Base-by-base conservation (phyloP, 805 yeast species). In the Blastobotrys robertii region DNA sequence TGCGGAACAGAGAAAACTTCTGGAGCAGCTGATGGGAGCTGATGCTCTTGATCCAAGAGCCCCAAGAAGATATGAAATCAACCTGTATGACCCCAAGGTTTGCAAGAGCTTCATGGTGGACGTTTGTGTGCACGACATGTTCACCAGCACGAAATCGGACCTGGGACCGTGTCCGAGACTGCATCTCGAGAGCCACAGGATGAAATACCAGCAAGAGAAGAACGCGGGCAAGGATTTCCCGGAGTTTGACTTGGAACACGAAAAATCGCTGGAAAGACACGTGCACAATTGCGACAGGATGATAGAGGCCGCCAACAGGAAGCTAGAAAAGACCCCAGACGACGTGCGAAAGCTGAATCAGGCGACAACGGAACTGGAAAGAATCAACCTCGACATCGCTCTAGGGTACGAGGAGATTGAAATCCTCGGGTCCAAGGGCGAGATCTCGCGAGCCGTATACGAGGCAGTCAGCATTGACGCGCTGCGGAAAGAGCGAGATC, bases 41-140 rank as follows among this genome's bases (percentile, higher is more conserved):
- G 54, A 59, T 52, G 50, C 57, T 38, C 55, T 50, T 29, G 57
- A 46, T 45, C 47, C 39, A 44, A 49, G 38, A 45, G 50, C 44
- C 44, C 55, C 36, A 46, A 47, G 64, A 52, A 51, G 73, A 53
- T 55, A 68, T 59, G 47, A 49, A 28, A 44, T 76, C 56, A 51
- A 68, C 61, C 59, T 80, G 40, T 62, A 64, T 30, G 80, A 77
- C 42, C 70, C 76, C 10, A 67, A 76, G 36, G 78, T 86, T 5
- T 88, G 97, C 62, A 83, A 82, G 57, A 69, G 83, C 13, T 88
- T 79, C 57, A 60, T 88, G n/a, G 84, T 85, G 11, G 95, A 92
- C 0, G 73, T 75, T 7, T 88, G 97, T 53, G 90, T 95, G 0
- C 80, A 83, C 58, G 96, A 87, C 49, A 59, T 87, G 38, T 84